Evolutionary conservation across 1,139 yeast species (phyloP).

Genomic region (Meyerozyma elateridarum): DNA sequence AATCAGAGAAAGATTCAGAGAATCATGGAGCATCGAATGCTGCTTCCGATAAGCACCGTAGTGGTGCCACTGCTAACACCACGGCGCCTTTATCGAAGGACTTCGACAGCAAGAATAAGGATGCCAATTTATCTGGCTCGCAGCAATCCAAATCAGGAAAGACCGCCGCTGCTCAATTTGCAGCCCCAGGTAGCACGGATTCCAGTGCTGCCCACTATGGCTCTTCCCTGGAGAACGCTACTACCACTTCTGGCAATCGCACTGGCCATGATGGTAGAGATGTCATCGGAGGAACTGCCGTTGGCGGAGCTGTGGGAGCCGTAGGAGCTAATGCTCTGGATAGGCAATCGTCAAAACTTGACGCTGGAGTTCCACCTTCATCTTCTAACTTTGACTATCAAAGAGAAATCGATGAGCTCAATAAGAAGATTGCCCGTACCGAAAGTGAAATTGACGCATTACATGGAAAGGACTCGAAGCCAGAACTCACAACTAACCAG

Average conservation of each 20-base stretch:
- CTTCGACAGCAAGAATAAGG: too few relatives aligned
- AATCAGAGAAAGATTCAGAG: background rate
- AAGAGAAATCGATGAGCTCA: conserved; percentile 19
- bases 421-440: conserved; percentile 21
- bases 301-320: conserved; percentile 9
- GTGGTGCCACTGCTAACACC: conserved; percentile 3
- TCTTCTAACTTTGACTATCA: conserved; percentile 19
- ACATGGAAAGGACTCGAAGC: conserved; percentile 5
- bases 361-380: conserved; percentile 15
- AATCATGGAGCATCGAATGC: background rate
- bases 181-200: conserved; percentile 3
- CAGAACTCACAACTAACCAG: conserved; percentile 7
- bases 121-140: too few relatives aligned
- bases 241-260: conserved; percentile 5
- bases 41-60: background rate
- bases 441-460: conserved; percentile 23
- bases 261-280: conserved; percentile 10
- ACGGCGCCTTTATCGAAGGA: conserved; percentile 2
- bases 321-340: conserved; percentile 7
- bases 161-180: too few relatives aligned
- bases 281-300: conserved; percentile 9
- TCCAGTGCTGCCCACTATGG: background rate
- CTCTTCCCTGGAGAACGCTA: conserved; percentile 7
- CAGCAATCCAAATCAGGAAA: background rate
- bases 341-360: conserved; percentile 1